Conservation (phyloP, 164 flowering plant genomes). For the Macadamia tetraphylla region DNA sequence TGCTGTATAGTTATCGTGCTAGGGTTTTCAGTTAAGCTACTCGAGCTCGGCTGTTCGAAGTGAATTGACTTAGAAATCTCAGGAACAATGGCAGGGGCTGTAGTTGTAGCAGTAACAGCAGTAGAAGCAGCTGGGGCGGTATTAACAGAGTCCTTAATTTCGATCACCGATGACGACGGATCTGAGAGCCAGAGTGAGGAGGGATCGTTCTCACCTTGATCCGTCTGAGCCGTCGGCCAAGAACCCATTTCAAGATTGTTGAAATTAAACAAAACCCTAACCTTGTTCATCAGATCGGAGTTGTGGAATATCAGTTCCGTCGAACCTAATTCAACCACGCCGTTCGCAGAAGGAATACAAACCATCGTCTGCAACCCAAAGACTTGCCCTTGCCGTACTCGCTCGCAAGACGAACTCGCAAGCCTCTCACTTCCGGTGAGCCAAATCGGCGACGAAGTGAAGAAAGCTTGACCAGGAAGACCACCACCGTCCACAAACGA, state of each 20-base stretch:
- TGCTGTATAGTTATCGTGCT: slow-evolving; percentile 14
- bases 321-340: slow-evolving; percentile 69
- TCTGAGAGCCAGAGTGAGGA: slow-evolving; percentile 51
- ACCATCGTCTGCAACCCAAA: slow-evolving; percentile 68
- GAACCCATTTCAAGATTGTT: slow-evolving; percentile 18
- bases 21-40: slow-evolving; percentile 44
- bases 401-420: slow-evolving; percentile 36
- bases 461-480: slow-evolving; percentile 55
- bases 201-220: slow-evolving; percentile 42
- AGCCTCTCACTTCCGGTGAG: slow-evolving; percentile 43
- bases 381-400: slow-evolving; percentile 49
- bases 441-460: slow-evolving; percentile 41
- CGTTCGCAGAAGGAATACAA: slow-evolving; percentile 50
- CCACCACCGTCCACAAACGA: slow-evolving; percentile 42
- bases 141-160: slow-evolving; percentile 26
- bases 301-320: slow-evolving; percentile 45
- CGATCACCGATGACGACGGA: slow-evolving; percentile 24
- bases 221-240: slow-evolving; percentile 11
- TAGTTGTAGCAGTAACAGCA: background rate
- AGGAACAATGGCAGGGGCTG: slow-evolving; percentile 1
- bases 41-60: slow-evolving; percentile 37
- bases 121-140: background rate
- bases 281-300: slow-evolving; percentile 53
- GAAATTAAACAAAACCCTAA: slow-evolving; percentile 45
- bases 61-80: slow-evolving; percentile 28